Percentiles rank a stretch among this genome's conserved stretches.
Evolutionary conservation across 23 red algal species (phyloP).

Genomic region (Cyanidioschyzon merolae): DNA sequence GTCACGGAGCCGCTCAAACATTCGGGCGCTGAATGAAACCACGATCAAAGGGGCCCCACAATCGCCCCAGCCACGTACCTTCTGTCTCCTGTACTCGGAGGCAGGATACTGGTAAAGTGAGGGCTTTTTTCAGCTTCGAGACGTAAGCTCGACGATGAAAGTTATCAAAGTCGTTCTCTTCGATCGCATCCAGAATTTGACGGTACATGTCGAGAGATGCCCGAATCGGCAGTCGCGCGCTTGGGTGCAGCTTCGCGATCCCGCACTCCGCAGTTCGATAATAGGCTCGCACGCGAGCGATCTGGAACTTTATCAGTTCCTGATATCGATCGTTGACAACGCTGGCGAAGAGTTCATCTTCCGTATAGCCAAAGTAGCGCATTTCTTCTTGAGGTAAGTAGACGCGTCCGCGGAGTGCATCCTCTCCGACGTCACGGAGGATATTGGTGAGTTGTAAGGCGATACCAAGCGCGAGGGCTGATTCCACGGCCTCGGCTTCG

Average conservation of each 20-base stretch:
- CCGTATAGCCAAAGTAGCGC: conserved; percentile 59
- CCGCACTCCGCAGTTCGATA: conserved; percentile 61
- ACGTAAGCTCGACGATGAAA: conserved; percentile 77
- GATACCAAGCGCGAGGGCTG: conserved; percentile 69
- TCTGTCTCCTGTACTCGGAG: conserved; percentile 11
- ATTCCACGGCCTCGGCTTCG: conserved; percentile 47
- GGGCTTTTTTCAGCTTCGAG: conserved; percentile 43
- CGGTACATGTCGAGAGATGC: conserved; percentile 91
- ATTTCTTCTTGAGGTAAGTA: conserved; percentile 89
- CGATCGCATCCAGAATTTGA: conserved; percentile 66
- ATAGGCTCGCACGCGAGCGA: conserved; percentile 63
- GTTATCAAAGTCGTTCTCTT: conserved; percentile 93
- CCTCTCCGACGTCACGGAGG: conserved; percentile 88
- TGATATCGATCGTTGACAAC: conserved; percentile 68
- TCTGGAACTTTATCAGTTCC: conserved; percentile 87
- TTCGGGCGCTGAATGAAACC: conserved; percentile 15
- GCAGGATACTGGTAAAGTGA: conserved; percentile 50
- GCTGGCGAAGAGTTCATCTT: conserved; percentile 63
- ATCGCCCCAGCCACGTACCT: not conserved
- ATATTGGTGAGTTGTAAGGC: conserved; percentile 94
- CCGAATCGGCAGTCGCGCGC: conserved; percentile 71
- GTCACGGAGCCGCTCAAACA: conserved; percentile 7
- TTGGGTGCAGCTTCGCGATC: conserved; percentile 42
- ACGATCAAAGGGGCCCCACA: conserved; percentile 9
- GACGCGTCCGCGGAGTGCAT: conserved; percentile 76